Evolutionary conservation across 768 basidiomycete genomes (phyloP), one percentile per base, ranked within the genome.

Genomic region (Collybia sordida): DNA sequence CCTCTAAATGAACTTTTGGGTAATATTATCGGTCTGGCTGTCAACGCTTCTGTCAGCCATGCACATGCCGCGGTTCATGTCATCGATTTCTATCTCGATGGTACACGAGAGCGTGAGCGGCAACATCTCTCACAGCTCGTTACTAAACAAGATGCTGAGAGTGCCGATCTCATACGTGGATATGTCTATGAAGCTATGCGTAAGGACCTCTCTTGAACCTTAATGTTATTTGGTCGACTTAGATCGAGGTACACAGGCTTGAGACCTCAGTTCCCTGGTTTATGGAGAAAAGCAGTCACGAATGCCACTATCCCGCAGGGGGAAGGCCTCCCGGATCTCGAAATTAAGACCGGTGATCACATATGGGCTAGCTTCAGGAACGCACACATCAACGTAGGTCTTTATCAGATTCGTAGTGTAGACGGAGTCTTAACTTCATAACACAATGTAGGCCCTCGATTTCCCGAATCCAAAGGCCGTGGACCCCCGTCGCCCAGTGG

Each of bases 101-200:
- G 73, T 18, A 62, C 59, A n/a, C 69, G 66, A 22, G 66, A 66
- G 15, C 63, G 61, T 43, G 75, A 80, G 52, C 61, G 68, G 11
- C 64, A 60, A 1, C 68, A 73, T 22, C 72, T 80, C 34, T 42
- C 72, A 21, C 55, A 65, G 35, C 65, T 79, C 1, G 59, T 66
- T 6, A 59, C 66, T 25, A 59, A 63, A 27, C 62, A 60, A 3
- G 73, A 74, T 49, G 42, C 58, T 1, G 52, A 61, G 18, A 70
- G 71, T 46, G 60, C 58, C 3, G 66, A 72, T 31, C 49, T 72
- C 19, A 57, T 81, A 4, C 67, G 61, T 11, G 79, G 79, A 9
- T 82, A 81, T 58, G 72, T 78, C 14, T 63, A 72, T 17, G 79
- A 82, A 55, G 81, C 73, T 0, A 72, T 80, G 71, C 65, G 79